Evolutionary conservation across 257 asterid genomes (phyloP), one percentile per base, ranked within the genome.

Genomic region (Rhazya stricta): DNA sequence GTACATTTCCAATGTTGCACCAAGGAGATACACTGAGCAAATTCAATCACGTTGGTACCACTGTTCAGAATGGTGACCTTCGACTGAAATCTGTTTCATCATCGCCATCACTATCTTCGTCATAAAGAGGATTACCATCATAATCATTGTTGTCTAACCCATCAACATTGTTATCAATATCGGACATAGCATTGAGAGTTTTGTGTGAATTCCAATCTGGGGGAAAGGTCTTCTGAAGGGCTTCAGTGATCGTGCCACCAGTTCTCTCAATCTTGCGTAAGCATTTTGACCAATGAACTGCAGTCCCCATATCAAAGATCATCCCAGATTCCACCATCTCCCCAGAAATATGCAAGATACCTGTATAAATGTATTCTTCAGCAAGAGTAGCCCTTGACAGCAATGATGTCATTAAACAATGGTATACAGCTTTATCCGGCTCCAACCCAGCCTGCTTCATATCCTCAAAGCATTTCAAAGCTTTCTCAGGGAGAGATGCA

Each of bases 381-480:
- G 99, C 94, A 72, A 95, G 74, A 18, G 91, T 85, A 6, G 99
- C 99, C 82, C 99, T 84, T 36, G 99, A 88, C 7, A 95, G 72
- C 82, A 95, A 75, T 0, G 99, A 91, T 1, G 99, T 92, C 96
- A 95, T 95, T 46, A 95, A 69, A 77, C 99, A 95, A 77, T 92
- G 99, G 91, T 91, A 95, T 6, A 89, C 97, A 5, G 99, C 99
- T 82, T 87, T 91, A 86, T 95, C 99, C 0, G 99, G 94, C 83
- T 89, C 80, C 69, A 92, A 51, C 9, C 93, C 93, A 1, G 86
- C 86, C 70, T 51, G 71, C 85, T 92, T 92, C 96, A 95, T 92
- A 71, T 90, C 94, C 82, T 95, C 94, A 21, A 91, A 95, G 86
- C 97, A 95, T 83, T 86, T 87, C 85, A 95, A 76, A 16, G 99